Evolutionary conservation across 2,329 filamentous ascomycete genomes (phyloP), one percentile per base, ranked within the genome.

Genomic region (Lasiodiplodia hormozganensis): DNA sequence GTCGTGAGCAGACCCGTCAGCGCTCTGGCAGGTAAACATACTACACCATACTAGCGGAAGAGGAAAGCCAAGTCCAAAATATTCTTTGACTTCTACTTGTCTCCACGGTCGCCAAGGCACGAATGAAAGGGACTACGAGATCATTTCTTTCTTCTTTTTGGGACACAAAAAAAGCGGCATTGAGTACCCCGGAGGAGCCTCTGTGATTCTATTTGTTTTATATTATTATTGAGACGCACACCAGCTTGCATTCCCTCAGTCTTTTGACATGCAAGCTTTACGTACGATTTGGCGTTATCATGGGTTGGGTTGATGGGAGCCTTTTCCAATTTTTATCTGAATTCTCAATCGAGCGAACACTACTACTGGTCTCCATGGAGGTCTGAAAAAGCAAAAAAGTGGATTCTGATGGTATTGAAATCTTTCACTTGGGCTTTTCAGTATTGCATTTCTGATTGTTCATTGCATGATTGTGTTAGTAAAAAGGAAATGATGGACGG

Each of bases 1-100:
- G 90, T 74, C 86, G 88, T 81, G 87, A 87, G 73, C 74, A 89
- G 74, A 92, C 92, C 89, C 85, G 85, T 72, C 82, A 89, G 79
- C 83, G 90, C 74, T 90, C 88, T 1, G 77, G 79, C 66, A 65
- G 70, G 58, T 71, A 71, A 69, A 57, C 3, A 16, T 12, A 16
- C 28, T 8, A 4, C 60, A 10, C 6, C 7, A 38, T 18, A 12
- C 12, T 6, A 8, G 18, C 58, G 28, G n/a, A 38, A 64, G 60
- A 64, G 60, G 60, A 64, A 23, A 52, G 28, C 31, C 60, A 64
- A 28, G 31, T 64, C 21, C 60, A 18, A 52, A 62, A 38, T 64
- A 31, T 25, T 38, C 31, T 64, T 38, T 34, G 28, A 28, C 14
- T 64, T 52, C 7, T 51, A 6, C 16, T n/a, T 34, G 43, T 64